Evolutionary conservation across 1,284 basidiomycete species (phyloP), one percentile per base, ranked within the genome.

Genomic region (Ganoderma boninense): DNA sequence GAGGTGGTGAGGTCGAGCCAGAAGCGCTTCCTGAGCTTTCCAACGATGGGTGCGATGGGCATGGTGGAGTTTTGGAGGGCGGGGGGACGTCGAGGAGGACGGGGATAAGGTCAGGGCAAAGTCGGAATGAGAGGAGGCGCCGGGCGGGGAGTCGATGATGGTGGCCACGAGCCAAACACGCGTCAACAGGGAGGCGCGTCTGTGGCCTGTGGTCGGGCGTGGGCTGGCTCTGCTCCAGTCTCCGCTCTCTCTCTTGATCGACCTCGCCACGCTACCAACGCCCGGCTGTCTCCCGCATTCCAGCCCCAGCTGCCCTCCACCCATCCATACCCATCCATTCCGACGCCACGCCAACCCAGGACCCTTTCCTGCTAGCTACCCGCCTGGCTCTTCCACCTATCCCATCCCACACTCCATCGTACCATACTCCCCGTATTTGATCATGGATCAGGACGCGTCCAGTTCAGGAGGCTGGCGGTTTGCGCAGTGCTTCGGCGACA

Each of bases 401-500:
- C 61, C 64, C 38, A 35, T 69, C 66, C 73, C 70, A 64, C 70
- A 68, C 66, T 61, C 65, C 74, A 70, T 73, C 72, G 65, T 69
- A 69, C 54, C 54, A 38, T 68, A 59, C 65, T 65, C 73, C 63
- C 59, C 70, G 75, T 78, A 73, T 72, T 86, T 85, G 87, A 80
- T 76, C 80, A 92, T 92, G 89, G 90, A 92, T 75, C 89, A 91
- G 79, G 96, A 97, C 85, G 90, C 93, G 79, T 93, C 93, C 79
- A 87, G 90, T 76, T 93, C 92, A 80, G 93, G 92, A 77, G 93
- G 93, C 80, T 99, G 98, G 98, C 93, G 97, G 78, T 99, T 99
- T 83, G 98, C 98, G 67, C 98, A 99, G 82, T 99, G 98, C 86
- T 99, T 99, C 82, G 98, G 98, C 78, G 97, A 98, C 88, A 97